phyloP scores from a whole-genome alignment of 140 eudicot species.

The Ambrosia hybrid region DNA sequence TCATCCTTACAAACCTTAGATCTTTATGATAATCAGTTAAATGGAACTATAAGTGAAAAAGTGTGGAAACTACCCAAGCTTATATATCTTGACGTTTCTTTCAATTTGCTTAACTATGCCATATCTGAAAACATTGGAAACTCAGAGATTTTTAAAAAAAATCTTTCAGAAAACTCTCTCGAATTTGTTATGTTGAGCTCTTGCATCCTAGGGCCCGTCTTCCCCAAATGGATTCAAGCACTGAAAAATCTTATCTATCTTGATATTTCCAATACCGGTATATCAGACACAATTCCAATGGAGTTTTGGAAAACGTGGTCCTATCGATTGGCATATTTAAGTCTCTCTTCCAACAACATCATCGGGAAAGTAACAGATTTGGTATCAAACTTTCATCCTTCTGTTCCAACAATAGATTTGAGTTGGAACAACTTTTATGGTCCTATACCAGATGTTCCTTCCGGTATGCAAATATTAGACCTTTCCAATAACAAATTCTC shows the following conservation, averaged over 20 bases:
- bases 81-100: background rate
- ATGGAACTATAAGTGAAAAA: background rate
- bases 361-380: background rate
- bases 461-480: too few relatives aligned
- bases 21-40: background rate
- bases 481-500: too few relatives aligned
- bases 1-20: background rate
- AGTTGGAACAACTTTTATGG: conserved; percentile 10
- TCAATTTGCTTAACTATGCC: background rate
- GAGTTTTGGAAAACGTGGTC: too few relatives aligned
- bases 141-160: background rate
- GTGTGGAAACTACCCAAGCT: background rate
- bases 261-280: background rate
- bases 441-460: background rate
- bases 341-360: too few relatives aligned
- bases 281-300: background rate
- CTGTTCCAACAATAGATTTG: background rate
- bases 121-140: conserved; percentile 6
- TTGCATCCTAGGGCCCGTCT: conserved; percentile 9
- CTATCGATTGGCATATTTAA: too few relatives aligned
- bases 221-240: conserved; percentile 14
- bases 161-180: background rate
- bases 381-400: background rate
- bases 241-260: conserved; percentile 2
- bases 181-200: background rate